Evolutionary conservation across 2,329 filamentous ascomycete genomes (phyloP), one percentile per base, ranked within the genome.

Genomic region (Blastomyces gilchristii): DNA sequence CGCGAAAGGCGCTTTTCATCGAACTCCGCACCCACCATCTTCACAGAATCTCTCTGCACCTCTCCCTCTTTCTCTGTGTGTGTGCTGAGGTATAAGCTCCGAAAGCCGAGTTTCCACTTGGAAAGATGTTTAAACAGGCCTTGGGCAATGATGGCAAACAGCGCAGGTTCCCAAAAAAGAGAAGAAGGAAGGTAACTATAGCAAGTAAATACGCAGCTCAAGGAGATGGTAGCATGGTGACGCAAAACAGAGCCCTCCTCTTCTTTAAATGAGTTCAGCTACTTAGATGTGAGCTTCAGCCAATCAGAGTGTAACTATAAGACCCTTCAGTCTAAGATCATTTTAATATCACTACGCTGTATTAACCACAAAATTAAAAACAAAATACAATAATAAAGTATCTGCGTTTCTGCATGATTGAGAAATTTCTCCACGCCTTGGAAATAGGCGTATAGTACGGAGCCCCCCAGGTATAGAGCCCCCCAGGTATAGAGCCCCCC

Each of bases 11-110:
- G 25, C 28, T 52, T 37, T 50, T 61, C 59, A 11, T 50, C 43
- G 47, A 61, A 61, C 47, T 61, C 47, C 18, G 59, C 41, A 31
- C 47, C 45, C 3, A 61, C 49, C 49, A 52, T 52, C n/a, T 52
- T 52, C 49, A 52, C 49, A 52, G 49, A 52, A 52, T 52, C 49
- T n/a, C 28, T 52, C 49, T 52, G 49, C 49, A 16, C 49, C 41
- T 45, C 41, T 45, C 49, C 28, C 49, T 52, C 31, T 31, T 6
- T 31, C 31, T 31, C 31, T 31, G 1, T 31, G 3, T 31, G n/a
- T 52, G 49, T 28, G 28, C 49, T 52, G 49, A 28, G 49, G 49
- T 52, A 52, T n/a, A 52, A 52, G 49, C 49, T 52, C 49, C 49
- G 49, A n/a, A 52, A 52, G 49, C 28, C 16, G 49, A 22, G 22